Percentiles rank a stretch among this genome's conserved stretches.
These are phyloP conservation scores for Fusarium heterosporum DNA, from an alignment of 2,329 filamentous ascomycete genomes.

Conservation along the genomic window DNA sequence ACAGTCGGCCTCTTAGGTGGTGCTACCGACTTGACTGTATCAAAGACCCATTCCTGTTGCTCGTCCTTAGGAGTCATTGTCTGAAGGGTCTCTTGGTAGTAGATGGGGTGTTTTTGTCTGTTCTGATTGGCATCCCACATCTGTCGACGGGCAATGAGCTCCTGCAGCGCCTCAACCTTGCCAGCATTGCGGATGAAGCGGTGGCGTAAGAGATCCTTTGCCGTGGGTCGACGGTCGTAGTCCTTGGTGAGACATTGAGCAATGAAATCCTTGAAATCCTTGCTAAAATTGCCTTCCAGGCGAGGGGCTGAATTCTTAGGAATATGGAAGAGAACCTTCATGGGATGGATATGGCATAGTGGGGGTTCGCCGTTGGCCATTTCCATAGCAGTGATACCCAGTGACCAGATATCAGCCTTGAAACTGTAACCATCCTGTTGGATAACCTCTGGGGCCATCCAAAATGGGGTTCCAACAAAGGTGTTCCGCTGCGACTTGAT, in stretches of 20 bases:
- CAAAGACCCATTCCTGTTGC: conserved; percentile 93
- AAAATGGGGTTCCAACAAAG: conserved; percentile 96
- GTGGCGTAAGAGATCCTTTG: conserved; percentile 88
- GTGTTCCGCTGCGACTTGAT: conserved; percentile 98
- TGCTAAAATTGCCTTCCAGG: conserved; percentile 87
- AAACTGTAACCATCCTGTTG: conserved; percentile 86
- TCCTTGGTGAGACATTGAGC: conserved; percentile 93
- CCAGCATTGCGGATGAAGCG: conserved; percentile 89
- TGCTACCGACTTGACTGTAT: conserved; percentile 83
- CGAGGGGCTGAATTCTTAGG: conserved; percentile 88
- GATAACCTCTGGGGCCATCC: conserved; percentile 97
- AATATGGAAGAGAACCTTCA: conserved; percentile 94
- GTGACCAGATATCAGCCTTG: conserved; percentile 93
- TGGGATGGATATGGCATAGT: conserved; percentile 85
- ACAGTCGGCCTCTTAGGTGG: conserved; percentile 65
- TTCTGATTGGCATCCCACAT: conserved; percentile 82
- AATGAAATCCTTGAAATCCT: conserved; percentile 94
- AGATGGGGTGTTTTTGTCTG: conserved; percentile 77
- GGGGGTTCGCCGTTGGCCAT: conserved; percentile 91
- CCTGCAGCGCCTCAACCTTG: conserved; percentile 87
- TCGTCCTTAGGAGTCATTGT: conserved; percentile 75
- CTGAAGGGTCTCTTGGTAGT: conserved; percentile 92
- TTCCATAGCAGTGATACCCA: conserved; percentile 93
- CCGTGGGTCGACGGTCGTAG: conserved; percentile 83
- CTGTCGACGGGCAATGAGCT: conserved; percentile 85